Conservation (phyloP, 2,329 filamentous ascomycete genomes). For the Acrodontium crateriforme region DNA sequence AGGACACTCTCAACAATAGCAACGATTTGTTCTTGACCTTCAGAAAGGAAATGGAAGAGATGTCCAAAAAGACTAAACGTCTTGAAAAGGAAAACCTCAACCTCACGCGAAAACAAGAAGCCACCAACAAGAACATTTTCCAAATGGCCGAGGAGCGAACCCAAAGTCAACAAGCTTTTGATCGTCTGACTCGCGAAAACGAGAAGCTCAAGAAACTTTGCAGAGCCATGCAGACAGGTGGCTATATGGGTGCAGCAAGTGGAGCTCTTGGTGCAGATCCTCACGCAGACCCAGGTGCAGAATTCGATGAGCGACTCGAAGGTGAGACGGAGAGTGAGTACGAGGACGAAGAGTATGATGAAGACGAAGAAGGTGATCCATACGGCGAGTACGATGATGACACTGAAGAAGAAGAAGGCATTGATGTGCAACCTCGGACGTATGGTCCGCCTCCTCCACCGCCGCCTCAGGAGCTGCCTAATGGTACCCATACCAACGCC, state of each 20-base stretch:
- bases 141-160: constrained; percentile 93
- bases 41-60: constrained; percentile 98
- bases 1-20: constrained; percentile 96
- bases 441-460: constrained; percentile 34
- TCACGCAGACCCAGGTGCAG: constrained; percentile 10
- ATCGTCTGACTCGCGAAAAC: constrained; percentile 70
- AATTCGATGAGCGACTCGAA: constrained; percentile 18
- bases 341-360: constrained; percentile 53
- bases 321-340: constrained; percentile 51
- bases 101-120: constrained; percentile 82
- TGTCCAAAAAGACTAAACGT: constrained; percentile 97
- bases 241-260: constrained; percentile 44
- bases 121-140: constrained; percentile 86
- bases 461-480: constrained; percentile 14
- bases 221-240: constrained; percentile 90
- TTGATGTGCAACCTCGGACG: constrained; percentile 20
- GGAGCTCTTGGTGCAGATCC: constrained; percentile 11
- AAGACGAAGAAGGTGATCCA: constrained; percentile 46
- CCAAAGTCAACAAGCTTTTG: constrained; percentile 59
- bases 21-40: constrained; percentile 96
- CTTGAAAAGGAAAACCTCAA: constrained; percentile 92
- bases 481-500: constrained; percentile 15
- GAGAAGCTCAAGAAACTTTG: constrained; percentile 89
- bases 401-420: constrained; percentile 38
- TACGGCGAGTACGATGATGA: constrained; percentile 52